Evolutionary conservation across 139 green algal species (phyloP).

Genomic region (Diplosphaera chodatii): DNA sequence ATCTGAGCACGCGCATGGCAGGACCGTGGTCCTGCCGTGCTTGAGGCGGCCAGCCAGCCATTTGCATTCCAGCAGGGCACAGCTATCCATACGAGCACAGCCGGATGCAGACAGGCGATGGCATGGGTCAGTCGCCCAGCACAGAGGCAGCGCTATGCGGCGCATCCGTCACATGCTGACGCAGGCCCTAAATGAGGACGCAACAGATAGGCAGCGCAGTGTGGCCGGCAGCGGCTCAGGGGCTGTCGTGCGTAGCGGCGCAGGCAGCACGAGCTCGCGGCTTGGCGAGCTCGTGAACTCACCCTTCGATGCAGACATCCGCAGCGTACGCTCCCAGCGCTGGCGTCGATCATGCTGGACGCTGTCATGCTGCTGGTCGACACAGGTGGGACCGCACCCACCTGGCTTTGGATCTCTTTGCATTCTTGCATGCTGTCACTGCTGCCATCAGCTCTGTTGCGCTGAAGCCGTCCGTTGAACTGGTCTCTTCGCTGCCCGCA

Average conservation of each 20-base stretch:
- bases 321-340: constrained; percentile 12
- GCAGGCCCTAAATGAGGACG: background rate
- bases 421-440: no score
- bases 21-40: background rate
- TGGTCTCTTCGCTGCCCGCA: no score
- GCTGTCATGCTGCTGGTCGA: constrained; percentile 8
- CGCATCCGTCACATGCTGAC: background rate
- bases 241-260: no score
- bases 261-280: no score
- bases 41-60: background rate
- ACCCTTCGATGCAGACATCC: constrained; percentile 1
- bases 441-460: no score
- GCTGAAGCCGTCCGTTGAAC: no score
- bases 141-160: background rate
- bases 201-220: background rate
- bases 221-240: background rate
- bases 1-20: no score
- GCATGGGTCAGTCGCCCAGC: background rate
- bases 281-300: background rate
- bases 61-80: no score
- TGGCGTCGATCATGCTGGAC: constrained; percentile 16
- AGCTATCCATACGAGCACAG: no score
- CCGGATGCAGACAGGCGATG: no score
- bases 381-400: no score
- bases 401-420: no score